Base-by-base conservation (phyloP, 108 stramenopile genomes). In the Fistulifera pelliculosa region DNA sequence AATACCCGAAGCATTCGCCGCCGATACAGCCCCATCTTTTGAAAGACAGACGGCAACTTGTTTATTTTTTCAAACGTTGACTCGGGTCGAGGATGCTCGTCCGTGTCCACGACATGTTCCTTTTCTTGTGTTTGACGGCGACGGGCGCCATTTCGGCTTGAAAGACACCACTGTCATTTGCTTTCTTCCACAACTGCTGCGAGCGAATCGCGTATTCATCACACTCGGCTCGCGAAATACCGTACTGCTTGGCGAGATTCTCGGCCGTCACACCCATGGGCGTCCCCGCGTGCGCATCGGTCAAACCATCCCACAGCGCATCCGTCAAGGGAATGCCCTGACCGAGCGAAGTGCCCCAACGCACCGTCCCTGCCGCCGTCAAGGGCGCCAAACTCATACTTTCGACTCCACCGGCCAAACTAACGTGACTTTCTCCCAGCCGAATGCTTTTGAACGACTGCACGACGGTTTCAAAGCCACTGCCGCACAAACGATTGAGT, bases 261-360 rank as follows among this genome's bases (percentile, higher is more conserved):
- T 99, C 98, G 8, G 98, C 98, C 44, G 98, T 99, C 44, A 97
- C 66, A 40, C 96, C 98, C 98, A 99, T 99, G 0, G 96, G 94
- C 26, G 81, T 76, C 16, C 80, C 79, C 27, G 83, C 86, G 61
- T 94, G 65, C 15, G 76, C 62, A 70, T 99, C 98, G 11, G 96
- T 96, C 35, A 97, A 64, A 8, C 85, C 85, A 64, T 82, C 80
- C 85, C 85, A 87, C 10, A 87, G 56, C 1, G 73, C 41, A 62
- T 90, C 85, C 14, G 79, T 60, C 65, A 94, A 53, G 28, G 62
- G 57, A 52, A 90, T 55, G 15, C 93, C 96, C 19, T 71, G 68
- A 40, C 97, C 94, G 54, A 99, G 65, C 21, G 78, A 61, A 38
- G 93, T 86, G 6, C 91, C 91, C 83, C 79, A 96, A 58, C 96